These are phyloP conservation scores for Claviceps sp. DNA, from an alignment of 2,329 filamentous ascomycete genomes.

Conservation along the genomic window DNA sequence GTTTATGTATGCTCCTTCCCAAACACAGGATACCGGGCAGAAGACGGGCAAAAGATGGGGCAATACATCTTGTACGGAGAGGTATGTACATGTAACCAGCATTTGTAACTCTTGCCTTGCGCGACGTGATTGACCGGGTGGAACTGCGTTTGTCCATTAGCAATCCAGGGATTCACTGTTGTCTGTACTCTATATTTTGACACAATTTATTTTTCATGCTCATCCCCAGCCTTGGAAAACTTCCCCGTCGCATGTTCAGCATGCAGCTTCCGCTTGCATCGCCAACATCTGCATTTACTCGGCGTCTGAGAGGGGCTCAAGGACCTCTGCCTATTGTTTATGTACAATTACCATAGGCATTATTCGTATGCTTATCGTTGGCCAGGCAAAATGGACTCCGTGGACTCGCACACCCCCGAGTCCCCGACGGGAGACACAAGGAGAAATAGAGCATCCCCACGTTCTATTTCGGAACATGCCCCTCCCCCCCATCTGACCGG, in stretches of 20 bases:
- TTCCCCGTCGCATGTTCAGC: background rate
- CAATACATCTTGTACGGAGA: background rate
- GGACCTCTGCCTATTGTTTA: background rate
- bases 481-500: background rate
- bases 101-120: background rate
- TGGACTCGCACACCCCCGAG: constrained; percentile 1
- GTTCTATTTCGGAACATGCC: constrained; percentile 5
- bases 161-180: background rate
- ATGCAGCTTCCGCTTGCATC: constrained; percentile 1
- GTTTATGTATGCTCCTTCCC: background rate
- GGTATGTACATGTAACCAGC: too few relatives aligned
- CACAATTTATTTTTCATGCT: background rate
- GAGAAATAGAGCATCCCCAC: constrained; percentile 1
- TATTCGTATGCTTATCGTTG: background rate
- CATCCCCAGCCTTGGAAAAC: background rate
- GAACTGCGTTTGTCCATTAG: background rate
- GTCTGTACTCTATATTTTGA: too few relatives aligned
- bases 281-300: background rate
- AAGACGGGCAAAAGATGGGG: background rate
- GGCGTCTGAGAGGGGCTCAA: background rate
- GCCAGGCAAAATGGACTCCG: background rate
- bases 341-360: background rate
- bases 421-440: background rate
- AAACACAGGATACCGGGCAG: background rate
- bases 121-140: background rate